phyloP scores from a whole-genome alignment of 371 early-diverging fungal species.

The Nematocida sp. region DNA sequence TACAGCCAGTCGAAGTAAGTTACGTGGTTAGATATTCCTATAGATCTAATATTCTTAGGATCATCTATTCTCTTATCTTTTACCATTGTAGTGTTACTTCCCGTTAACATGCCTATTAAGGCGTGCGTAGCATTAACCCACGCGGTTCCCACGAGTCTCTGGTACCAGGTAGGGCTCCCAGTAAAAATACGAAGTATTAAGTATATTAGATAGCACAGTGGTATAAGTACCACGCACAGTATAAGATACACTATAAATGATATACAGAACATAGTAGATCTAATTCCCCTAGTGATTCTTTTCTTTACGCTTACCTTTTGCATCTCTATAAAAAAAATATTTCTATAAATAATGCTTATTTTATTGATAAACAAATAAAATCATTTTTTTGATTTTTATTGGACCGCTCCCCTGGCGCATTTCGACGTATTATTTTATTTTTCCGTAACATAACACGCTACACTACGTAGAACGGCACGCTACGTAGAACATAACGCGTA shows the following conservation, averaged over 20 bases:
- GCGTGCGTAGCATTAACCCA: constrained; percentile 38
- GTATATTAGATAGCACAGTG: not conserved
- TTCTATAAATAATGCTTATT: not conserved
- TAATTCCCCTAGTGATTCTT: not conserved
- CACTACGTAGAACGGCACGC: too few relatives aligned
- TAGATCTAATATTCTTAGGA: not conserved
- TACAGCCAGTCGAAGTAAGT: constrained; percentile 49
- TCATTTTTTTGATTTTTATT: too few relatives aligned
- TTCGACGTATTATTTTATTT: too few relatives aligned
- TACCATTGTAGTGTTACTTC: constrained; percentile 21
- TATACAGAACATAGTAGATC: constrained; percentile 13
- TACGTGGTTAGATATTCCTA: constrained; percentile 44
- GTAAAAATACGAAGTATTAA: not conserved
- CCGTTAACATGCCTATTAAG: constrained; percentile 16
- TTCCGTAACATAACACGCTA: too few relatives aligned
- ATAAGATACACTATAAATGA: constrained; percentile 22
- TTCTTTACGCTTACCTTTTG: too few relatives aligned
- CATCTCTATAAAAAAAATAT: not conserved
- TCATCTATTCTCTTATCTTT: not conserved
- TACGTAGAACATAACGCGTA: too few relatives aligned
- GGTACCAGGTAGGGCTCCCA: not conserved
- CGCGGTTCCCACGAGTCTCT: constrained; percentile 3
- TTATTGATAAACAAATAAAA: too few relatives aligned
- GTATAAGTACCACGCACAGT: constrained; percentile 14
- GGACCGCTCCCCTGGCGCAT: too few relatives aligned